Conservation (phyloP, 1,284 basidiomycete genomes). For the Melanopsichium pennsylvanicum region DNA sequence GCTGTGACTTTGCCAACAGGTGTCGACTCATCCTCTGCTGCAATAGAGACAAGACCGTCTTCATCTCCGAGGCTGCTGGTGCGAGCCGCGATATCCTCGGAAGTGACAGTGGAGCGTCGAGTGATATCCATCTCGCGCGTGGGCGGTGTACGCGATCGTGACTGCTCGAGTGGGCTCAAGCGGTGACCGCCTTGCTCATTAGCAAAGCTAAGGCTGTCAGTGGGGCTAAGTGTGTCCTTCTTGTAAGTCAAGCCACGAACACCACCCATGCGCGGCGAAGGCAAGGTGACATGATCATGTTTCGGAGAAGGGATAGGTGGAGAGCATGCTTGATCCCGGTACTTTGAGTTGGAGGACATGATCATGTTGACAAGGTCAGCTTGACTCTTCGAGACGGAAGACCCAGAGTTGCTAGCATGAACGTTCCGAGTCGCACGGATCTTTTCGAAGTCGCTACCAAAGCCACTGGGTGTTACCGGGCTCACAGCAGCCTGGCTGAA, state of each 20-base stretch:
- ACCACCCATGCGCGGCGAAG: slow-evolving; percentile 28
- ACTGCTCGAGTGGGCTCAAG: slow-evolving; percentile 10
- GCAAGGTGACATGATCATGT: slow-evolving; percentile 4
- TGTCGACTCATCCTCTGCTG: slow-evolving; percentile 22
- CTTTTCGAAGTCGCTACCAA: slow-evolving; percentile 8
- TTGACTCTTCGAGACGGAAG: slow-evolving; percentile 5
- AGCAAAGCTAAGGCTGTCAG: slow-evolving; percentile 8
- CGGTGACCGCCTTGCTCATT: slow-evolving; percentile 11
- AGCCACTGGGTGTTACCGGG: slow-evolving; percentile 1
- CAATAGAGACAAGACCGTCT: not conserved
- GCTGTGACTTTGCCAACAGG: slow-evolving; percentile 15
- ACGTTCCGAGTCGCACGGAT: slow-evolving; percentile 20
- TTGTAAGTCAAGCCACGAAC: slow-evolving; percentile 28
- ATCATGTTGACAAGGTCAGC: slow-evolving; percentile 25
- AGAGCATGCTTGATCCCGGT: slow-evolving; percentile 25
- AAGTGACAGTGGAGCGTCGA: not conserved
- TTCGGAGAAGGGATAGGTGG: slow-evolving; percentile 23
- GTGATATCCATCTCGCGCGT: slow-evolving; percentile 14
- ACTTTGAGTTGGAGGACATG: slow-evolving; percentile 28
- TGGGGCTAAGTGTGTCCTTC: slow-evolving; percentile 21
- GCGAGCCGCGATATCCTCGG: slow-evolving; percentile 5
- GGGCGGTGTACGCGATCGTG: slow-evolving; percentile 21
- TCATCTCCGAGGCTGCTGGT: slow-evolving; percentile 24
- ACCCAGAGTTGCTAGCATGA: slow-evolving; percentile 1
- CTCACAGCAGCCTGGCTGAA: not conserved